phyloP scores from a whole-genome alignment of 78 protist genomes.

The Pigoraptor vietnamica region DNA sequence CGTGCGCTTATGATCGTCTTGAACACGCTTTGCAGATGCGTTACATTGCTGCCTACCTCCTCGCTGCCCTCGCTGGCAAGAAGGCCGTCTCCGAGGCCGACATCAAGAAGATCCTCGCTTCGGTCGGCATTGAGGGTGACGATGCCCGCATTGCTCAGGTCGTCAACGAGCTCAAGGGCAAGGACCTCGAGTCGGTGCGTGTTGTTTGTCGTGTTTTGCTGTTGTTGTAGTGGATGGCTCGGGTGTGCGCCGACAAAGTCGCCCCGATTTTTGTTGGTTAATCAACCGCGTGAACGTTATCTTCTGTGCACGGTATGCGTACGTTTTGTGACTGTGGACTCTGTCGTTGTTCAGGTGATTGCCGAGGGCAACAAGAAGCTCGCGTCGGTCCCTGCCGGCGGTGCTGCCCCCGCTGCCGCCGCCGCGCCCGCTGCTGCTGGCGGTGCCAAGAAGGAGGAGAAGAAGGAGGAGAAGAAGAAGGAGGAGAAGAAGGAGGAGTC shows the following conservation, averaged over 20 bases:
- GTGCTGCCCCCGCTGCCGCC: conserved; percentile 41
- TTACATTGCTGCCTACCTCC: conserved; percentile 80
- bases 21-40: too few species aligned
- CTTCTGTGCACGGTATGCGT: too few species aligned
- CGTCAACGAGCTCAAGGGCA: conserved; percentile 53
- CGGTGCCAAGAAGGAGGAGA: conserved; percentile 2
- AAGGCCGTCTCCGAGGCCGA: conserved; percentile 42
- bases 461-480: conserved; percentile 12
- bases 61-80: conserved; percentile 60
- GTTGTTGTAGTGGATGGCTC: too few species aligned
- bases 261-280: too few species aligned
- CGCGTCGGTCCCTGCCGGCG: conserved; percentile 53
- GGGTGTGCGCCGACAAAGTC: not conserved
- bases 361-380: conserved; percentile 56
- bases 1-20: too few species aligned
- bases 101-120: conserved; percentile 42
- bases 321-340: too few species aligned
- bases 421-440: conserved; percentile 34
- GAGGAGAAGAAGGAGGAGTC: not conserved
- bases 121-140: conserved; percentile 60
- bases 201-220: not conserved
- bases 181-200: conserved; percentile 43
- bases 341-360: conserved; percentile 12
- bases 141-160: conserved; percentile 21
- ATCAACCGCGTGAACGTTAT: too few species aligned